These are phyloP conservation scores for Boletellus ananas DNA, from an alignment of 768 basidiomycete genomes.

Conservation along the genomic window DNA sequence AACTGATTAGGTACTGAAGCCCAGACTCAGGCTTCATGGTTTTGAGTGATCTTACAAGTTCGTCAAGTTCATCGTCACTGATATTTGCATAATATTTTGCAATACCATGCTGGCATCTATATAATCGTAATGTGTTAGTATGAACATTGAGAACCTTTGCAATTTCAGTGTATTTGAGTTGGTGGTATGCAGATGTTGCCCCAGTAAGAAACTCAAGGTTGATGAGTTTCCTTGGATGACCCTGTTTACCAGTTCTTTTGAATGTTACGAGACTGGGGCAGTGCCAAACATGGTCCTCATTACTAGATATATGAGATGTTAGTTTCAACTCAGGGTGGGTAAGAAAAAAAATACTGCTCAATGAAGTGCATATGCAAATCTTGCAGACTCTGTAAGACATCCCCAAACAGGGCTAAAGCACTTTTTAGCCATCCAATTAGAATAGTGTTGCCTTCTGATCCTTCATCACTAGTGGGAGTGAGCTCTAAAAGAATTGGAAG, in stretches of 20 bases:
- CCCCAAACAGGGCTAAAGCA: too few relatives aligned
- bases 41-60: conserved; percentile 9
- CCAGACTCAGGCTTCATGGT: conserved; percentile 8
- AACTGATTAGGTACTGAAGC: conserved; percentile 7
- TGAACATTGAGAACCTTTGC: conserved; percentile 15
- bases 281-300: too few relatives aligned
- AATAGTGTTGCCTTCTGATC: too few relatives aligned
- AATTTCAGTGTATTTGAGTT: conserved; percentile 12
- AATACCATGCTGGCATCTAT: conserved; percentile 12
- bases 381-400: too few relatives aligned
- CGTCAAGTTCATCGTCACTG: conserved; percentile 18
- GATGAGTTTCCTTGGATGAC: background rate
- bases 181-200: background rate
- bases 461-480: too few relatives aligned
- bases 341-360: too few relatives aligned
- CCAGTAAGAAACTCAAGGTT: background rate
- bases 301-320: too few relatives aligned
- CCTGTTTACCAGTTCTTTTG: background rate
- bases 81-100: conserved; percentile 13
- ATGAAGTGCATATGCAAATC: too few relatives aligned
- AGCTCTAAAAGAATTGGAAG: too few relatives aligned
- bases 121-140: conserved; percentile 13
- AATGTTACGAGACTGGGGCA: too few relatives aligned
- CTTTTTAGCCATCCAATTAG: too few relatives aligned
- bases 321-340: too few relatives aligned